Conservation (phyloP, 108 stramenopile species). For the Licmophora abbreviata region DNA sequence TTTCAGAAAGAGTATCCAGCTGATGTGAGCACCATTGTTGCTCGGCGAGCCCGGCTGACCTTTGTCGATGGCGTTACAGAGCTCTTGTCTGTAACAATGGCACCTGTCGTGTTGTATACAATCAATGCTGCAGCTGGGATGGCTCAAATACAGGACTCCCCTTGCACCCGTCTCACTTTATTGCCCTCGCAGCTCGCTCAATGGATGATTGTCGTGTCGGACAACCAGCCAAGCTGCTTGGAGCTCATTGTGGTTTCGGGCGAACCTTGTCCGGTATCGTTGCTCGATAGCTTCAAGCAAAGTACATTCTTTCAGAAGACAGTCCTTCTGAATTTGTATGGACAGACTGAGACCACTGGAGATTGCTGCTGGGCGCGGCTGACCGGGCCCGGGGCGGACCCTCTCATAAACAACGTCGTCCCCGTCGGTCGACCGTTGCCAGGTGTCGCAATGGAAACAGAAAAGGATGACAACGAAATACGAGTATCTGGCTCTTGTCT, state of each 20-base stretch:
- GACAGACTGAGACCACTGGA: conserved; percentile 34
- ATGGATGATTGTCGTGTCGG: conserved; percentile 5
- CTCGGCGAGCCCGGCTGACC: conserved; percentile 21
- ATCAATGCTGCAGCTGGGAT: not conserved
- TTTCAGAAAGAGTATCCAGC: conserved; percentile 11
- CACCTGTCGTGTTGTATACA: not conserved
- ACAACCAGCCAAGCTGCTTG: not conserved
- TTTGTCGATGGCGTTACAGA: conserved; percentile 40
- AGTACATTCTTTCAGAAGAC: not conserved
- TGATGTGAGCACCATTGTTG: conserved; percentile 8
- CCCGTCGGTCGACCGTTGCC: conserved; percentile 28
- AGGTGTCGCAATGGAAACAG: conserved; percentile 1
- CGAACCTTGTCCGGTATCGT: conserved; percentile 13
- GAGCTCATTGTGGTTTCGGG: conserved; percentile 29
- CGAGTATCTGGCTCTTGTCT: conserved; percentile 1
- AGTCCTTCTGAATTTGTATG: conserved; percentile 30
- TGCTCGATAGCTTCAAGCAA: conserved; percentile 6
- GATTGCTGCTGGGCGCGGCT: conserved; percentile 26
- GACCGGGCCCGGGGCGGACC: conserved; percentile 8
- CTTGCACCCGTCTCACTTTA: conserved; percentile 10
- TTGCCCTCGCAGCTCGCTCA: conserved; percentile 29
- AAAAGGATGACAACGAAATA: not conserved
- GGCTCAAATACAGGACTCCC: not conserved
- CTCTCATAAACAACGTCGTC: conserved; percentile 15
- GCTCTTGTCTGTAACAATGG: conserved; percentile 19